A percentile compares a stretch with the other conserved stretches of the same genome.
Evolutionary conservation across 768 basidiomycete species (phyloP).

Genomic region (Termitomyces sp.): DNA sequence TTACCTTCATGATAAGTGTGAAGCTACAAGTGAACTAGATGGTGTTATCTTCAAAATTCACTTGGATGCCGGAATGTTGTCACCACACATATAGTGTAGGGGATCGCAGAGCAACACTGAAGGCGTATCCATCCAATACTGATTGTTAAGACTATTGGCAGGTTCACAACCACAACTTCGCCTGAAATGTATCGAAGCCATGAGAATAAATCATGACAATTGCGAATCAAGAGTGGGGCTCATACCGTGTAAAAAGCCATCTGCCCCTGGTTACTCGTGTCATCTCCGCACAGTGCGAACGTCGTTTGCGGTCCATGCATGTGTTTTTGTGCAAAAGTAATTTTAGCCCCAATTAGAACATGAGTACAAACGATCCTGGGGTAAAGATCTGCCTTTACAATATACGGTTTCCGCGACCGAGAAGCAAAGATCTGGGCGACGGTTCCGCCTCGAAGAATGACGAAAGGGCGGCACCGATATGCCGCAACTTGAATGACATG

Average conservation of each 20-base stretch:
- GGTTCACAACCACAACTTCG: conserved; percentile 94
- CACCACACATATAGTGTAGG: conserved; percentile 93
- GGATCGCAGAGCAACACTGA: conserved; percentile 95
- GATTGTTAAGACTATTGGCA: conserved; percentile 99
- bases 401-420: conserved; percentile 90
- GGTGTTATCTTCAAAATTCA: conserved; percentile 17
- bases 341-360: conserved; percentile 91
- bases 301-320: conserved; percentile 66
- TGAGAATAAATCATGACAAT: neutral
- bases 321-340: conserved; percentile 95
- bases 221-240: conserved; percentile 18
- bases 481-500: conserved; percentile 93
- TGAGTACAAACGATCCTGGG: conserved; percentile 99
- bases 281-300: conserved; percentile 95
- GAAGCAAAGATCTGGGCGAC: conserved; percentile 86
- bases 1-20: conserved; percentile 24
- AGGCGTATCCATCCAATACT: conserved; percentile 98
- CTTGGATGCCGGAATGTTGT: conserved; percentile 97
- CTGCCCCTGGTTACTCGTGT: conserved; percentile 97
- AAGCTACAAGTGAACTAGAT: neutral
- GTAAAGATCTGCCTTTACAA: conserved; percentile 99
- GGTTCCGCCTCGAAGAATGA: conserved; percentile 89
- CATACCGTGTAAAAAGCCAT: conserved; percentile 98
- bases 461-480: conserved; percentile 98
- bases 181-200: conserved; percentile 39